A percentile compares a stretch with the other conserved stretches of the same genome.
Conservation (phyloP, 2,329 filamentous ascomycete species). For the Plectosphaerella sp. region DNA sequence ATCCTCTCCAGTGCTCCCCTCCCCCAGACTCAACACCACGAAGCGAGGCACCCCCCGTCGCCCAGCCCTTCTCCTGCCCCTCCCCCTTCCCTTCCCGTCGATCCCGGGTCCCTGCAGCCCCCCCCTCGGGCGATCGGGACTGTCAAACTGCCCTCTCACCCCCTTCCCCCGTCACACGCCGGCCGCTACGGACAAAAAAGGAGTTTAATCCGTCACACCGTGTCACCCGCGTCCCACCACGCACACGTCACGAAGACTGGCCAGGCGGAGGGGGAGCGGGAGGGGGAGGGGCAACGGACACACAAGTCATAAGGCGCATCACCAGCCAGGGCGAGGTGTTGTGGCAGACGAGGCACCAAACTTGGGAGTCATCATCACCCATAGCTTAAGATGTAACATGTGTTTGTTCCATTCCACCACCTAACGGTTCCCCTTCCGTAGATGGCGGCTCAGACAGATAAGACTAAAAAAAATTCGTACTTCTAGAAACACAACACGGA, state of each 20-base stretch:
- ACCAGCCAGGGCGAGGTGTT: too few relatives aligned
- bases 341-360: neutral
- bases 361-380: neutral
- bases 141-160: conserved; percentile 3
- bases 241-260: neutral
- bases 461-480: neutral
- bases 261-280: too few relatives aligned
- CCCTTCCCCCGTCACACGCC: neutral
- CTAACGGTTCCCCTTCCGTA: neutral
- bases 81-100: conserved; percentile 1
- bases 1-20: too few relatives aligned
- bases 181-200: neutral
- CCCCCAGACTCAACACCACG: too few relatives aligned
- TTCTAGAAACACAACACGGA: neutral
- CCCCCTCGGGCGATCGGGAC: conserved; percentile 7
- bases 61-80: neutral
- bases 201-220: neutral
- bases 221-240: neutral
- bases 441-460: neutral
- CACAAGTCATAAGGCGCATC: too few relatives aligned
- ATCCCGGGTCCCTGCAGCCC: conserved; percentile 12
- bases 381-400: neutral
- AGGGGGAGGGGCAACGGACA: too few relatives aligned
- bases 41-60: neutral
- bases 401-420: neutral